Base-by-base conservation (phyloP, 2,329 filamentous ascomycete genomes). In the Chalara sp. region DNA sequence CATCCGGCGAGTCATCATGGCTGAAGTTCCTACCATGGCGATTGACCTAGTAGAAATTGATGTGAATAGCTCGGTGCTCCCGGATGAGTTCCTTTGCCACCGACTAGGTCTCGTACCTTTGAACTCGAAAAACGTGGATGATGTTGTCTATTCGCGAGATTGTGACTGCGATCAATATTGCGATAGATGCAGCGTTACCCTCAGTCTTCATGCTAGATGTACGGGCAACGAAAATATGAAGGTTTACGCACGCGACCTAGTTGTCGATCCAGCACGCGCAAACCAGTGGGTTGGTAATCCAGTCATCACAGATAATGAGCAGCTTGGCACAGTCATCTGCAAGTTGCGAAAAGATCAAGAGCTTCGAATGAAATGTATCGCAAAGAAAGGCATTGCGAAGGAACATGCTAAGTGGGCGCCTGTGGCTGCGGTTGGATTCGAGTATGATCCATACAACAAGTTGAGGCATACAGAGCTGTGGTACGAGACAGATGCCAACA, bases 401-500 rank as follows among this genome's bases (percentile, higher is more conserved):
- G 93, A 99, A 69, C 93, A 99, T 70, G 89, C 93, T 7, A 99
- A 99, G 70, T 99, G 93, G 93, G 87, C 89, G 63, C 91, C 93
- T 2, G 92, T 88, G 35, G 80, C 90, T 40, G 93, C 93, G 4
- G 84, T 99, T 40, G 91, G 89, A 29, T 99, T 99, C 67, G 93
- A 99, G 70, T 99, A 99, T 69, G 93, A 99, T 67, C 93, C 93
- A 54, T 87, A 95, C 69, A 99, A 99, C 73, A 96, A 95, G 72
- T 75, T 99, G 58, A 81, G 85, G 58, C 93, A 99, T 70, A 77
- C 93, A 50, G 89, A 95, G 64, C 82, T 95, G 69, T 99, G 93
- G 93, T 96, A 89, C 67, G 93, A 99, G 74, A 80, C 85, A 60
- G 87, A 95, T 69, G 71, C 88, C 1, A 78, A 80, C 53, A 79